Evolutionary conservation across 2,329 filamentous ascomycete genomes (phyloP).

Genomic region (Fusarium virguliforme): DNA sequence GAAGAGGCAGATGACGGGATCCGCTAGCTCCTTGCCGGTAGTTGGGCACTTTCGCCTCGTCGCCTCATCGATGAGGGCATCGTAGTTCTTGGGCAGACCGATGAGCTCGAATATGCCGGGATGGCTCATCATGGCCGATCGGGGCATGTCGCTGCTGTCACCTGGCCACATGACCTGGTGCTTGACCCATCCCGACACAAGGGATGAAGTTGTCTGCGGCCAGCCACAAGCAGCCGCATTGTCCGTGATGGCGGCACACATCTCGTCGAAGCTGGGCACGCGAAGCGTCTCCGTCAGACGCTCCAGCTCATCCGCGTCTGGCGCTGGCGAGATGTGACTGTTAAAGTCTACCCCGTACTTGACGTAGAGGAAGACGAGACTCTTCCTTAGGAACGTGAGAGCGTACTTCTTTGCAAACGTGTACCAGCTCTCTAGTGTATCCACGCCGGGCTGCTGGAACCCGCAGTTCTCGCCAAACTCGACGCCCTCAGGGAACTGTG

Average conservation of each 20-base stretch:
- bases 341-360: constrained; percentile 92
- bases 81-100: constrained; percentile 91
- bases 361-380: constrained; percentile 85
- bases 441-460: constrained; percentile 70
- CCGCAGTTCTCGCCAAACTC: constrained; percentile 60
- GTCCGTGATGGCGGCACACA: constrained; percentile 75
- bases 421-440: constrained; percentile 70
- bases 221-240: constrained; percentile 64
- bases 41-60: constrained; percentile 88
- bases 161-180: constrained; percentile 68
- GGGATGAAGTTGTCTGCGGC: constrained; percentile 62
- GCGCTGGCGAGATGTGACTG: constrained; percentile 73
- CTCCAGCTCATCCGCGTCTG: constrained; percentile 83
- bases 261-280: constrained; percentile 83
- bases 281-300: constrained; percentile 83
- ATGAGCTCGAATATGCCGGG: constrained; percentile 95
- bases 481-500: constrained; percentile 48
- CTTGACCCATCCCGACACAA: constrained; percentile 81
- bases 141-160: constrained; percentile 52
- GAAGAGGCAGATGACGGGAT: constrained; percentile 93
- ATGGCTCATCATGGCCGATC: constrained; percentile 75
- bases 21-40: constrained; percentile 90
- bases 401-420: constrained; percentile 84
- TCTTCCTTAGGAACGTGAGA: constrained; percentile 90
- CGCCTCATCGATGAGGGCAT: constrained; percentile 92